phyloP scores from a whole-genome alignment of 1,284 basidiomycete genomes.

The Puccinia novopanici region DNA sequence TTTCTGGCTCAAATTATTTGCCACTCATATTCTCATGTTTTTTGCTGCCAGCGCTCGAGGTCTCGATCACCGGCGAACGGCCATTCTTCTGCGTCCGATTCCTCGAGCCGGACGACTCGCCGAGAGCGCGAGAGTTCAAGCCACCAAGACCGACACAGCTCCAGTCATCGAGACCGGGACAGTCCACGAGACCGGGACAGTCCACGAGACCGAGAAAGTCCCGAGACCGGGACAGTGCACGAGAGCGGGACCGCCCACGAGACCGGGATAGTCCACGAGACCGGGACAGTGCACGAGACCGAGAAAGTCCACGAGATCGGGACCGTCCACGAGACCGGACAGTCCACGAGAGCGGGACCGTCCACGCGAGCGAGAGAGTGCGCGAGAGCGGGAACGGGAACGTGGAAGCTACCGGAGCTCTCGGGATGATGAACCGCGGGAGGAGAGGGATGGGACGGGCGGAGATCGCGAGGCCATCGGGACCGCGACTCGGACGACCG shows the following conservation, averaged over 20 bases:
- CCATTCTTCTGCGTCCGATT: neutral
- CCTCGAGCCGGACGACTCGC: neutral
- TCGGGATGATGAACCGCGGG: neutral
- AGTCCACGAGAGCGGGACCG: neutral
- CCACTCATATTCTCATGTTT: neutral
- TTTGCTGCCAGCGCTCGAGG: constrained; percentile 39
- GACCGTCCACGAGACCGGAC: neutral
- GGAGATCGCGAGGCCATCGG: neutral
- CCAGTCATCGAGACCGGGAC: neutral
- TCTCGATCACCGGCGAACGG: constrained; percentile 20
- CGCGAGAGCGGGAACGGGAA: neutral
- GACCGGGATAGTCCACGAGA: neutral
- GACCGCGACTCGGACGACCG: neutral
- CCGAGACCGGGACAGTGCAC: neutral
- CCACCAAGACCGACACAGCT: neutral
- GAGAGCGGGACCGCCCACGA: no score
- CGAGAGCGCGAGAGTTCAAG: neutral
- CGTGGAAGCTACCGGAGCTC: neutral
- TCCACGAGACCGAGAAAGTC: neutral
- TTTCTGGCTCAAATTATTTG: neutral
- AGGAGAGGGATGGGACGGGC: neutral
- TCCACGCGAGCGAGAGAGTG: neutral
- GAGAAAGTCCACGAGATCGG: neutral
- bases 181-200: neutral
- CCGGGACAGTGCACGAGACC: neutral